Conservation (phyloP, 176 grass and related monocot genomes). For the Tillandsia leiboldiana region DNA sequence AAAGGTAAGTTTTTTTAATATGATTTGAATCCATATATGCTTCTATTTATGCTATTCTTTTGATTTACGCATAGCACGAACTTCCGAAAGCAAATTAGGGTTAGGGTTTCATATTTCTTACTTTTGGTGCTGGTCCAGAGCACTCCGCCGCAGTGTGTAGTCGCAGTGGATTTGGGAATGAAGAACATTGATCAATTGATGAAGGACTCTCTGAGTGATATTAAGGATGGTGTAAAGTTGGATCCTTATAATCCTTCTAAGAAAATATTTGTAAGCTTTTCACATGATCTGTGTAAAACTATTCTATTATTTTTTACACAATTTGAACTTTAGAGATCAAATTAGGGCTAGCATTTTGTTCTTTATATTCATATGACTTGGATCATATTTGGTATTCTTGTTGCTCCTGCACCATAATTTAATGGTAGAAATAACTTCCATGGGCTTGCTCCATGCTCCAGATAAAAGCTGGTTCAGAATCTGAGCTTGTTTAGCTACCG, state of each 20-base stretch:
- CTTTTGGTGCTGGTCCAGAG: neutral
- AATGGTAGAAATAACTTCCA: slow-evolving; percentile 24
- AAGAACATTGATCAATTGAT: no score
- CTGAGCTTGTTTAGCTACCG: slow-evolving; percentile 72
- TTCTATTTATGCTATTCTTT: neutral
- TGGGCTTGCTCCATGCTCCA: slow-evolving; percentile 29
- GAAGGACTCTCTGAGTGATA: no score
- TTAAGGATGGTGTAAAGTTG: no score
- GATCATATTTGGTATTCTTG: neutral
- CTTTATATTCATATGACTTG: neutral
- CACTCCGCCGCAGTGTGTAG: no score
- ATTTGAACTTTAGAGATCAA: no score
- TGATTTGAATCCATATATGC: neutral
- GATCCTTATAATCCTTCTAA: no score
- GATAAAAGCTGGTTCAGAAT: slow-evolving; percentile 44
- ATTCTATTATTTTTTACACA: no score
- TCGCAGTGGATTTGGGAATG: no score
- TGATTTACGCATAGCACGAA: neutral
- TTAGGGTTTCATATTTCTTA: neutral
- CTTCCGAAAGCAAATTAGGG: neutral
- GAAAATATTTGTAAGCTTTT: no score
- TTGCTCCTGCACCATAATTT: no score
- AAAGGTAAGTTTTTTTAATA: slow-evolving; percentile 5
- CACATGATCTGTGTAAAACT: no score
- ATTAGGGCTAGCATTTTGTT: no score